A percentile compares a stretch with the other conserved stretches of the same genome.
Conservation (phyloP, 2,329 filamentous ascomycete genomes). For the Rutstroemia sp. region DNA sequence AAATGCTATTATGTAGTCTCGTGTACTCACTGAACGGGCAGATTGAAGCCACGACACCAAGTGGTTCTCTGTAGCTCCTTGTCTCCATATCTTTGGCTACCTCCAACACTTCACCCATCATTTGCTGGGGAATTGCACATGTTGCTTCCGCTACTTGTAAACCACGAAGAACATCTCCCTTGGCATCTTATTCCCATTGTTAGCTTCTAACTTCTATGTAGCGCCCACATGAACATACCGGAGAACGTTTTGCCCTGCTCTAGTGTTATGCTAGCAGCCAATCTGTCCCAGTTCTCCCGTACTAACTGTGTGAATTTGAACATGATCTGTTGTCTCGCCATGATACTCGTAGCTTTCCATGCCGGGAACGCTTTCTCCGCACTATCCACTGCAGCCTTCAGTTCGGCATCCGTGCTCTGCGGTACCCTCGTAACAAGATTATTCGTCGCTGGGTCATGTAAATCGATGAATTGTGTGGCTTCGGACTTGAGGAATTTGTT, state of each 20-base stretch:
- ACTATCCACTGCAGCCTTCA: conserved; percentile 66
- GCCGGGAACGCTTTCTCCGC: conserved; percentile 67
- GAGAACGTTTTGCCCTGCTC: conserved; percentile 87
- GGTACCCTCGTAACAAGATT: conserved; percentile 78
- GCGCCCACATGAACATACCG: conserved; percentile 17
- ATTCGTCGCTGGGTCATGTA: conserved; percentile 79
- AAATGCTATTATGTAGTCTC: neutral
- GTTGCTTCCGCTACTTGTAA: conserved; percentile 81
- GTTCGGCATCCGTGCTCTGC: conserved; percentile 71
- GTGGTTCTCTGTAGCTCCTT: conserved; percentile 69
- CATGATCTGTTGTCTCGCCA: conserved; percentile 76
- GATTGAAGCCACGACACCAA: conserved; percentile 76
- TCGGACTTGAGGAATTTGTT: conserved; percentile 67
- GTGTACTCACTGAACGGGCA: conserved; percentile 69
- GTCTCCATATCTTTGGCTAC: conserved; percentile 90
- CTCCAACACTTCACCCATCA: conserved; percentile 78
- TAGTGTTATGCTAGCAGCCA: conserved; percentile 77
- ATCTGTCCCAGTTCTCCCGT: conserved; percentile 75
- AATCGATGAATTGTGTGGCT: conserved; percentile 66
- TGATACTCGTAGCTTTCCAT: conserved; percentile 66
- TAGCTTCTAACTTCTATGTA: neutral
- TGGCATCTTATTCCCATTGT: conserved; percentile 48
- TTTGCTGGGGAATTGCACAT: conserved; percentile 70
- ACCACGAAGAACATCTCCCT: conserved; percentile 72
- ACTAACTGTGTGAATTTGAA: conserved; percentile 78